A percentile compares a stretch with the other conserved stretches of the same genome.
Evolutionary conservation across 495 filamentous ascomycete species (phyloP).

Genomic region (Aspergillus avenaceus): DNA sequence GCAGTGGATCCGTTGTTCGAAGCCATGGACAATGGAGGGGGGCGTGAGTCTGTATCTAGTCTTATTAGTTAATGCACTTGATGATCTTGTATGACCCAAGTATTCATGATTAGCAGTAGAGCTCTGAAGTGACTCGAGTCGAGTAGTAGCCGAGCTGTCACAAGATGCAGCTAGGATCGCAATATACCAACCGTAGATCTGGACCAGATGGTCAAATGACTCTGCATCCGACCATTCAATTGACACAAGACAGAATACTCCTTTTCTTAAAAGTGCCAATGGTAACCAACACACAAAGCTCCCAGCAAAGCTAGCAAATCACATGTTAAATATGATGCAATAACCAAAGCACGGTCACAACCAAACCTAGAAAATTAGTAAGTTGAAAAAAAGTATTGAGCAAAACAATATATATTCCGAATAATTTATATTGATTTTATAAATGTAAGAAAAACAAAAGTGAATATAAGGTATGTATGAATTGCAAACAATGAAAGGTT

Average conservation of each 20-base stretch:
- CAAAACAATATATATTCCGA: not conserved
- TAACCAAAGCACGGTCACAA: too few species aligned
- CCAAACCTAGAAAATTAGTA: too few species aligned
- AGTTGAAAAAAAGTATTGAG: not conserved
- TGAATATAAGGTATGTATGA: not conserved
- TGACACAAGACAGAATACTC: too few species aligned
- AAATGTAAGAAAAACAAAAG: not conserved
- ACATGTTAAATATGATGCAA: too few species aligned
- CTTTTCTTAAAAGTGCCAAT: too few species aligned
- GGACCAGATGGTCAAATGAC: too few species aligned
- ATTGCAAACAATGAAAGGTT: not conserved
- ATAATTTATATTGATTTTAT: too few species aligned
- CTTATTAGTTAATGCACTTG: slow-evolving; percentile 3
- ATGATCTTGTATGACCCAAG: not conserved
- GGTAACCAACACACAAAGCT: too few species aligned
- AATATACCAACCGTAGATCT: too few species aligned
- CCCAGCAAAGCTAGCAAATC: too few species aligned
- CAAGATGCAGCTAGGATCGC: too few species aligned
- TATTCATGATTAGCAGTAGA: not conserved
- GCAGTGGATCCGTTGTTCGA: slow-evolving; percentile 4
- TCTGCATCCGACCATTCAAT: too few species aligned
- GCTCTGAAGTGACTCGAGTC: not conserved
- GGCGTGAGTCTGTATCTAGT: not conserved
- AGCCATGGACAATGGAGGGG: not conserved
- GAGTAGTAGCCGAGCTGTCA: not conserved